A percentile compares a stretch with the other conserved stretches of the same genome.
Conservation (phyloP, 768 basidiomycete species). For the Glaciozyma martinii region DNA sequence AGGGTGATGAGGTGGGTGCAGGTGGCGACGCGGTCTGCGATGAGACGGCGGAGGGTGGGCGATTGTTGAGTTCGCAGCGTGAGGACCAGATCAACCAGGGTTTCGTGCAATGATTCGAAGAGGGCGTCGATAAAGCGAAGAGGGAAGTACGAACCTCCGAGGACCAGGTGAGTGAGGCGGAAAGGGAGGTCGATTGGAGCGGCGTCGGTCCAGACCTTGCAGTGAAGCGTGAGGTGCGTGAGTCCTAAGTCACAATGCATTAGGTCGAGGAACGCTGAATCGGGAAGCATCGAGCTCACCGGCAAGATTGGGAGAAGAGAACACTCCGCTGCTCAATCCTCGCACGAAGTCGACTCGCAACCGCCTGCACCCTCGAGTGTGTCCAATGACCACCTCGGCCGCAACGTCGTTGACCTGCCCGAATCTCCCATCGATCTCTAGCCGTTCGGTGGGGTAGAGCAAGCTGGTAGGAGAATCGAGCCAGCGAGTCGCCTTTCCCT, state of each 20-base stretch:
- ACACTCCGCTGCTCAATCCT: neutral
- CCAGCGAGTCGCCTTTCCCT: neutral
- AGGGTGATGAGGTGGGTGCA: neutral
- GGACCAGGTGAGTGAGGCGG: neutral
- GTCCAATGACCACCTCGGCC: neutral
- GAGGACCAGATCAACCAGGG: neutral
- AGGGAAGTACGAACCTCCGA: neutral
- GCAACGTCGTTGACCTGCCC: neutral
- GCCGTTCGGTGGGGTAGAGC: neutral
- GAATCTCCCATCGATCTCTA: neutral
- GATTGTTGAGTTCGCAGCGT: neutral
- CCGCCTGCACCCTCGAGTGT: neutral
- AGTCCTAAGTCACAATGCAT: neutral
- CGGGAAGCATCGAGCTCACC: neutral
- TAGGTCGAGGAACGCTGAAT: neutral
- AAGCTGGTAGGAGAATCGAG: neutral
- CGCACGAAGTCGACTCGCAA: neutral
- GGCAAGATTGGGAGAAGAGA: neutral
- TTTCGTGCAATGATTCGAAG: neutral
- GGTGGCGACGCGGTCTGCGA: neutral
- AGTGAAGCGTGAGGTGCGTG: neutral
- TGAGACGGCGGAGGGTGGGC: neutral
- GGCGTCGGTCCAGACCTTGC: neutral
- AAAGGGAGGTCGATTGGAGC: neutral
- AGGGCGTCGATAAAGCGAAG: neutral